A percentile compares a stretch with the other conserved stretches of the same genome.
Evolutionary conservation across 2,329 filamentous ascomycete species (phyloP).

Genomic region (Penicillium decumbens): DNA sequence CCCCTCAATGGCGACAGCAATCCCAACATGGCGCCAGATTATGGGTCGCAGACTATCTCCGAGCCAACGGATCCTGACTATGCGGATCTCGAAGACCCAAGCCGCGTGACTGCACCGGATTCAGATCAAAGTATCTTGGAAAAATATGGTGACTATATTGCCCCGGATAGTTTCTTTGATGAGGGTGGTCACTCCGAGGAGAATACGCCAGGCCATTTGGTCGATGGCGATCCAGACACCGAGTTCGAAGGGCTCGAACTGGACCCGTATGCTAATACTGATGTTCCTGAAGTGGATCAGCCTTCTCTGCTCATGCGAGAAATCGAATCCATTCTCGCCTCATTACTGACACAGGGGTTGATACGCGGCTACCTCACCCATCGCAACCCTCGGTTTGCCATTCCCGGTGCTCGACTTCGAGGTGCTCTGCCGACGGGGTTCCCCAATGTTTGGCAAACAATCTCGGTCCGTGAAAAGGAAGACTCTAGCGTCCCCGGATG

Average conservation of each 20-base stretch:
- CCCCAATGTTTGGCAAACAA: slow-evolving; percentile 66
- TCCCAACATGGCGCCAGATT: slow-evolving; percentile 10
- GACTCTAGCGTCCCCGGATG: slow-evolving; percentile 68
- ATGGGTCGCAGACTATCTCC: slow-evolving; percentile 30
- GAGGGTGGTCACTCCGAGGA: slow-evolving; percentile 26
- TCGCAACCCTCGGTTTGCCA: slow-evolving; percentile 69
- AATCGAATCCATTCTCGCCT: slow-evolving; percentile 72
- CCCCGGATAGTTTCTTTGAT: slow-evolving; percentile 34
- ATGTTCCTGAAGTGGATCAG: slow-evolving; percentile 15
- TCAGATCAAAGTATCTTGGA: slow-evolving; percentile 16
- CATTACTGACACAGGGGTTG: slow-evolving; percentile 73
- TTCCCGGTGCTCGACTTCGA: slow-evolving; percentile 60
- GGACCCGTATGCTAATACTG: slow-evolving; percentile 54
- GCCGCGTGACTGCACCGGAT: slow-evolving; percentile 2
- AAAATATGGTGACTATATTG: slow-evolving; percentile 36
- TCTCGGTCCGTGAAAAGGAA: slow-evolving; percentile 57
- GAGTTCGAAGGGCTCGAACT: slow-evolving; percentile 45
- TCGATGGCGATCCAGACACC: slow-evolving; percentile 27
- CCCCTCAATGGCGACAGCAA: slow-evolving; percentile 3
- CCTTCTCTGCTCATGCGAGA: slow-evolving; percentile 52
- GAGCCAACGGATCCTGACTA: slow-evolving; percentile 35
- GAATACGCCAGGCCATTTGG: slow-evolving; percentile 22
- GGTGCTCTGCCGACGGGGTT: slow-evolving; percentile 52
- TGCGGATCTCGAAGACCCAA: slow-evolving; percentile 15
- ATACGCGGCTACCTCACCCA: slow-evolving; percentile 82